These are phyloP conservation scores for Polygonum maritimum DNA, from an alignment of 148 eudicot species.

Conservation along the genomic window DNA sequence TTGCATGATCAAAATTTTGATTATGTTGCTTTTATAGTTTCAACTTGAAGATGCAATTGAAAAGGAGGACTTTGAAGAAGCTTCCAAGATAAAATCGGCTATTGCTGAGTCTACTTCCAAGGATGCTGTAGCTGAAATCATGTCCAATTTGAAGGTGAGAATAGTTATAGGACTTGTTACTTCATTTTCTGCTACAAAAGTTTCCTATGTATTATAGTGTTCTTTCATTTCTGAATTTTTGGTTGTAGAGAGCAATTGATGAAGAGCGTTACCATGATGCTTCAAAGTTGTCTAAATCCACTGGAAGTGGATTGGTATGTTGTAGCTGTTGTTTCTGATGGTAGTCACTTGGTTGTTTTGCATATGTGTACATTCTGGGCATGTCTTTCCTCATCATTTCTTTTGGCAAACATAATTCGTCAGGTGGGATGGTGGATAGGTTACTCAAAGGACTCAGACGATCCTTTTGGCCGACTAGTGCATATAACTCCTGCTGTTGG, in stretches of 20 bases:
- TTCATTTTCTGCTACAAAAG: background rate
- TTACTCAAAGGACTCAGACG: slow-evolving; percentile 73
- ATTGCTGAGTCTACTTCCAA: slow-evolving; percentile 68
- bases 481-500: slow-evolving; percentile 86
- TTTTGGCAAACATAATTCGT: background rate
- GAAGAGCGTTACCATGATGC: slow-evolving; percentile 95
- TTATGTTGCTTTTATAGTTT: slow-evolving; percentile 38
- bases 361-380: background rate
- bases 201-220: background rate
- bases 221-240: background rate
- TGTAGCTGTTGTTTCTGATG: slow-evolving; percentile 1
- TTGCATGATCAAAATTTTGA: background rate
- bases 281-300: slow-evolving; percentile 65
- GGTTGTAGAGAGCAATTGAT: slow-evolving; percentile 61
- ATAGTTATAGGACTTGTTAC: background rate
- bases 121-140: slow-evolving; percentile 77
- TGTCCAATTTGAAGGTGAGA: slow-evolving; percentile 67
- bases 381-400: background rate
- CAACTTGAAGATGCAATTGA: slow-evolving; percentile 93
- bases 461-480: slow-evolving; percentile 82
- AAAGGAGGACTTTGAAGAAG: slow-evolving; percentile 89
- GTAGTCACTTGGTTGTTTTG: background rate
- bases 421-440: slow-evolving; percentile 99
- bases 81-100: slow-evolving; percentile 69
- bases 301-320: slow-evolving; percentile 95